Conservation (phyloP, 1,139 yeast species). For the Blastobotrys arbuscula region DNA sequence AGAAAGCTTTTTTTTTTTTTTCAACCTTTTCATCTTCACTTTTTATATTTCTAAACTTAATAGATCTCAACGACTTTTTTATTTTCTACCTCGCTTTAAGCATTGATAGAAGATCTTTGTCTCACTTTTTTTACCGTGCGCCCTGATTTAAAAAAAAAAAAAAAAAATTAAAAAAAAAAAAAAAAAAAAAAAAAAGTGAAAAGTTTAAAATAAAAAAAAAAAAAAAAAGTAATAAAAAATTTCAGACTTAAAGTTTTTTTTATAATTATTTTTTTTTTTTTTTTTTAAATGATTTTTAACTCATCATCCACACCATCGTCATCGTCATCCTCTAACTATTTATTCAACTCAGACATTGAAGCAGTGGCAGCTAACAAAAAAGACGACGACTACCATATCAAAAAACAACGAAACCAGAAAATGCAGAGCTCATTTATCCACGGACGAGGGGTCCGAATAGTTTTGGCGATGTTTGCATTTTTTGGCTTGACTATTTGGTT, state of each 20-base stretch:
- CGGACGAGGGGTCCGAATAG: not conserved
- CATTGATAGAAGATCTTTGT: too few relatives aligned
- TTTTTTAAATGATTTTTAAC: not conserved
- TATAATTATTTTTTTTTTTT: not conserved
- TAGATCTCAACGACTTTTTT: too few relatives aligned
- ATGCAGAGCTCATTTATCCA: constrained; percentile 4
- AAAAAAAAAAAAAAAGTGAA: not conserved
- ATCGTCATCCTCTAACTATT: not conserved
- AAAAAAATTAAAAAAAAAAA: not conserved
- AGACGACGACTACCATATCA: constrained; percentile 14
- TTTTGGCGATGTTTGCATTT: not conserved
- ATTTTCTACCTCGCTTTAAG: too few relatives aligned
- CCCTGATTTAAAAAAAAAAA: too few relatives aligned
- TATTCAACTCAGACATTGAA: not conserved
- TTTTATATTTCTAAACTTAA: too few relatives aligned
- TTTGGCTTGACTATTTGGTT: constrained; percentile 10
- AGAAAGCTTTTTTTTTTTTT: too few relatives aligned
- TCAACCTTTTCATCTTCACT: too few relatives aligned
- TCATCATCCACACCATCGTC: constrained; percentile 5
- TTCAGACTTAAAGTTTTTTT: too few relatives aligned
- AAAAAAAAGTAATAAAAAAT: too few relatives aligned
- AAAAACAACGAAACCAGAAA: not conserved
- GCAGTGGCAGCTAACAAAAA: constrained; percentile 1
- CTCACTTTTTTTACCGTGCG: too few relatives aligned
- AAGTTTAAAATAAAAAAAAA: too few relatives aligned